Evolutionary conservation across 345 rosid genomes (phyloP).

Genomic region (Tarenaya hassleriana): DNA sequence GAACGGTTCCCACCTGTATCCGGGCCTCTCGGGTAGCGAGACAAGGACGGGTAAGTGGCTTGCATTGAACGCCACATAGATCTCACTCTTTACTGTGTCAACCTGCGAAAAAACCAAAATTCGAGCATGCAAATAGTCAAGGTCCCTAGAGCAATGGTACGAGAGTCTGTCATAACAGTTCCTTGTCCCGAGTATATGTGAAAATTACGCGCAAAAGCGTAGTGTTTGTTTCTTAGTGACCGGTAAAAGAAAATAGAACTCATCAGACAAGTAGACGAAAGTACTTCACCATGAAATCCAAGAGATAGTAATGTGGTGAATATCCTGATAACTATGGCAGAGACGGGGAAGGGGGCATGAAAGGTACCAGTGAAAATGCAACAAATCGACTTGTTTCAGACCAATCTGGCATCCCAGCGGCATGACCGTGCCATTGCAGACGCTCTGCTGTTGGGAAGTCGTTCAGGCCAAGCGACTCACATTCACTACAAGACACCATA

Average conservation of each 20-base stretch:
- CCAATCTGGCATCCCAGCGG: conserved; percentile 79
- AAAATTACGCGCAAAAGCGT: too few species aligned
- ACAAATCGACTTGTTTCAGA: conserved; percentile 86
- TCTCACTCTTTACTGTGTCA: conserved; percentile 69
- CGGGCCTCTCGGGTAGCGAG: conserved; percentile 70
- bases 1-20: conserved; percentile 79
- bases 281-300: too few species aligned
- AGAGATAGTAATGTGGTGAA: not conserved
- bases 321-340: not conserved
- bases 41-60: conserved; percentile 58
- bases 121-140: not conserved
- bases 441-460: conserved; percentile 89
- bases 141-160: not conserved
- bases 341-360: not conserved
- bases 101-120: conserved; percentile 33
- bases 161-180: not conserved
- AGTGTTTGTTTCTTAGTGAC: too few species aligned
- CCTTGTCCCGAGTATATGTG: too few species aligned
- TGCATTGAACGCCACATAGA: conserved; percentile 77
- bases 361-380: conserved; percentile 74
- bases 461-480: conserved; percentile 74
- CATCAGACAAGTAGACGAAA: too few species aligned
- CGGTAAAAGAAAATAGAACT: too few species aligned
- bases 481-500: conserved; percentile 51
- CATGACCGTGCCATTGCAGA: conserved; percentile 88